Conservation (phyloP, 1,284 basidiomycete species). For the Trichosporon sp. region DNA sequence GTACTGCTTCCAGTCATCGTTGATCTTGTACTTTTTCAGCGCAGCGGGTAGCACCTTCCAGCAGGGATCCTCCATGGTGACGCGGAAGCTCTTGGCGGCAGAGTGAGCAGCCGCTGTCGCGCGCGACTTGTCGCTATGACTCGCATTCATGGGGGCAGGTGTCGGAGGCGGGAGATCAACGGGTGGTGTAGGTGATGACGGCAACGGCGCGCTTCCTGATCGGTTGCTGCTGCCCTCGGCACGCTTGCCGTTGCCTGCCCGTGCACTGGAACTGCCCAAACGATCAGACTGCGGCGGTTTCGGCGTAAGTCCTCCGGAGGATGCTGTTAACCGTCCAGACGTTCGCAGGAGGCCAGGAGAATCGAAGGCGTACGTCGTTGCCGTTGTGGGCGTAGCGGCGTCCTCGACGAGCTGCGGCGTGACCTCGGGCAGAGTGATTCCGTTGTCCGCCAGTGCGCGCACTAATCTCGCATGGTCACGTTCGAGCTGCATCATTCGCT, state of each 20-base stretch:
- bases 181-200: conserved; percentile 14
- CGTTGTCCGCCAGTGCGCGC: conserved; percentile 28
- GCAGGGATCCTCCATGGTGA: conserved; percentile 87
- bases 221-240: not conserved
- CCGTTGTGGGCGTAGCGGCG: conserved; percentile 9
- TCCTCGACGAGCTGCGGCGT: conserved; percentile 18
- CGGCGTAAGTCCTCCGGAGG: conserved; percentile 3
- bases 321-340: not conserved
- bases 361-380: conserved; percentile 26
- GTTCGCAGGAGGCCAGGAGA: conserved; percentile 21
- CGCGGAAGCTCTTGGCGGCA: conserved; percentile 52
- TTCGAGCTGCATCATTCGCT: conserved; percentile 34
- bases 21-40: conserved; percentile 97
- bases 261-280: not conserved
- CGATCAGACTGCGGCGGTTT: not conserved
- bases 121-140: conserved; percentile 13
- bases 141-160: not conserved
- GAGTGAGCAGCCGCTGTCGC: conserved; percentile 27
- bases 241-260: not conserved
- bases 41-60: conserved; percentile 97
- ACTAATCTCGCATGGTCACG: conserved; percentile 28
- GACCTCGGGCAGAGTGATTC: conserved; percentile 23
- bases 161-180: conserved; percentile 11
- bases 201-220: conserved; percentile 10
- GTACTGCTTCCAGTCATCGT: conserved; percentile 97